Conservation (phyloP, 2,329 filamentous ascomycete genomes). For the Lachnellula cervina region DNA sequence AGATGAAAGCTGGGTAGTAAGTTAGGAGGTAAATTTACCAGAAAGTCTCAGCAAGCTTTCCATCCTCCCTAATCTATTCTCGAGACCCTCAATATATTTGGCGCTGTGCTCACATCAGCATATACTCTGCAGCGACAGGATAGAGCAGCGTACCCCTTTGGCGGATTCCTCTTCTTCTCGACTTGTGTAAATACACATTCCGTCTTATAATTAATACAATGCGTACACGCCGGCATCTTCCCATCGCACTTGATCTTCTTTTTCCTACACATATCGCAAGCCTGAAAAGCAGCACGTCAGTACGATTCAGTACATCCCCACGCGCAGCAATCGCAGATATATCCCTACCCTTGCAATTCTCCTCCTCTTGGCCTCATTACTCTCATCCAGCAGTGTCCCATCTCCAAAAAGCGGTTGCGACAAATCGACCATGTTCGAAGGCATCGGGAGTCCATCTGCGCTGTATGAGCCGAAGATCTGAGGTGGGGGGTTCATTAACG, state of each 20-base stretch:
- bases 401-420: constrained; percentile 58
- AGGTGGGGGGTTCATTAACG: constrained; percentile 61
- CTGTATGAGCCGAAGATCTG: constrained; percentile 64
- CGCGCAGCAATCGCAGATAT: constrained; percentile 5
- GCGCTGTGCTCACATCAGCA: constrained; percentile 52
- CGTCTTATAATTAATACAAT: constrained; percentile 97
- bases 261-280: constrained; percentile 75
- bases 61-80: constrained; percentile 94
- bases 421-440: constrained; percentile 51
- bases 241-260: constrained; percentile 98
- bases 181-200: constrained; percentile 97
- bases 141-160: constrained; percentile 69
- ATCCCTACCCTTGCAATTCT: constrained; percentile 56
- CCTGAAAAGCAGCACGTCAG: constrained; percentile 31
- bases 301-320: background rate
- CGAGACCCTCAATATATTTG: constrained; percentile 95
- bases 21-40: constrained; percentile 41
- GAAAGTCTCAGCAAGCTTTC: constrained; percentile 84
- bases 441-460: constrained; percentile 54
- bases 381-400: constrained; percentile 54
- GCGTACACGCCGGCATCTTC: constrained; percentile 88
- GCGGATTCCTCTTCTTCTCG: constrained; percentile 96
- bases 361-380: constrained; percentile 68
- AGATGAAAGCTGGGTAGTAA: background rate
- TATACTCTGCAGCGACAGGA: background rate